Conservation (phyloP, 306 rosid genomes). For the Betula pendula region DNA sequence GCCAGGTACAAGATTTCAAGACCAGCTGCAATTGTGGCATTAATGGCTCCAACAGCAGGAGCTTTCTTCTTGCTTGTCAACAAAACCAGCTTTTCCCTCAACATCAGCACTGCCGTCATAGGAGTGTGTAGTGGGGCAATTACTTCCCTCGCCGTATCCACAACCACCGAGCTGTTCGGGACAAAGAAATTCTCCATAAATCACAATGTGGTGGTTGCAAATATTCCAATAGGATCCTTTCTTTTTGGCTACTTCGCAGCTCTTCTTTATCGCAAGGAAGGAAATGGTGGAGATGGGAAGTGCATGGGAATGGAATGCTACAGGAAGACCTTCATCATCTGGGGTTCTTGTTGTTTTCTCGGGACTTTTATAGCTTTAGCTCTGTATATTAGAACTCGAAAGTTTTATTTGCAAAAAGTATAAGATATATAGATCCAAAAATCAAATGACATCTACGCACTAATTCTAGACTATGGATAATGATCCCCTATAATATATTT, state of each 20-base stretch:
- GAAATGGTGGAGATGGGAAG: conserved; percentile 35
- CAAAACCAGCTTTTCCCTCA: conserved; percentile 39
- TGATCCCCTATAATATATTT: no score
- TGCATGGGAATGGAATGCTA: conserved; percentile 81
- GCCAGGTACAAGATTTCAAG: conserved; percentile 51
- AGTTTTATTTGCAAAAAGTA: conserved; percentile 46
- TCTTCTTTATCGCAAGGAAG: conserved; percentile 46
- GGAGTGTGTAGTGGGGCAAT: conserved; percentile 83
- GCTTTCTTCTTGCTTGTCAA: conserved; percentile 63
- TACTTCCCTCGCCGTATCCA: conserved; percentile 65
- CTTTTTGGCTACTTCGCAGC: conserved; percentile 60
- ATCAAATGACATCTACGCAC: no score
- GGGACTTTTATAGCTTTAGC: conserved; percentile 57
- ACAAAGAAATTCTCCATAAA: conserved; percentile 65
- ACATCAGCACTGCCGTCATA: conserved; percentile 60
- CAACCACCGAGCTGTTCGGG: conserved; percentile 78
- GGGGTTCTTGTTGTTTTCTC: conserved; percentile 65
- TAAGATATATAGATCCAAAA: not conserved
- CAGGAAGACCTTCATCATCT: conserved; percentile 50
- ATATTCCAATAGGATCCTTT: conserved; percentile 79
- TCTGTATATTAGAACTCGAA: conserved; percentile 55
- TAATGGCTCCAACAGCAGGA: conserved; percentile 55
- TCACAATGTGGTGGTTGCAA: conserved; percentile 79
- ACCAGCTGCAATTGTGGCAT: conserved; percentile 41
- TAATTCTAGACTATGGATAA: no score